Evolutionary conservation across 768 basidiomycete species (phyloP), one percentile per base, ranked within the genome.

Genomic region (Pholiota molesta): DNA sequence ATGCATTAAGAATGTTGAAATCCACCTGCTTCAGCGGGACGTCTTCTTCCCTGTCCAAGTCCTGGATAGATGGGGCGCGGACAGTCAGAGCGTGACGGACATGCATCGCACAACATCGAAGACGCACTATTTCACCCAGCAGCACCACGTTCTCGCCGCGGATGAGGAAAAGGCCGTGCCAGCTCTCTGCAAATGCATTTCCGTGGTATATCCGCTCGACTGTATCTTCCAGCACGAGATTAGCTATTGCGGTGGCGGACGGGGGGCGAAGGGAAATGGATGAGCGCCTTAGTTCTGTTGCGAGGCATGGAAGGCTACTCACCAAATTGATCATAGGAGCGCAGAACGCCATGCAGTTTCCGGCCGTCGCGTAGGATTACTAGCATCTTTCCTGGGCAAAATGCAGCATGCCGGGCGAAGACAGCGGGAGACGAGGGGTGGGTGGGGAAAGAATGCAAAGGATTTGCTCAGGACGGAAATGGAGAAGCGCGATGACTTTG

Each of bases 301-400:
- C 23, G 44, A 53, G 54, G 2, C 31, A 31, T 31, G 31, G 31
- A 31, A 21, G 51, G 39, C 13, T 17, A 51, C 89, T 69, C 75
- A 99, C 97, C 97, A 69, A 98, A 99, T 72, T 99, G 97, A 81
- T 99, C 97, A 75, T 99, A 99, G 21, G 95, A 97, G 60, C 97
- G 82, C 68, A 99, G 79, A 53, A 99, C 97, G 45, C 97, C 97
- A 69, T 97, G 92, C 42, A 99, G 83, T 75, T 99, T 99, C 72
- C 95, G 82, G 62, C 97, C 97, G 76, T 99, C 97, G 75, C 97
- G 84, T 64, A 99, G 82, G 70, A 99, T 88, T 57, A 99, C 96
- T 59, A 99, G 84, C 88, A 99, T 97, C 87, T 98, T 99, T 83
- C 98, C 97, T 99, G 70, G 65, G 73, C 68, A 69, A 69, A 52